phyloP scores from a whole-genome alignment of 345 rosid species.

The Salix brachista region DNA sequence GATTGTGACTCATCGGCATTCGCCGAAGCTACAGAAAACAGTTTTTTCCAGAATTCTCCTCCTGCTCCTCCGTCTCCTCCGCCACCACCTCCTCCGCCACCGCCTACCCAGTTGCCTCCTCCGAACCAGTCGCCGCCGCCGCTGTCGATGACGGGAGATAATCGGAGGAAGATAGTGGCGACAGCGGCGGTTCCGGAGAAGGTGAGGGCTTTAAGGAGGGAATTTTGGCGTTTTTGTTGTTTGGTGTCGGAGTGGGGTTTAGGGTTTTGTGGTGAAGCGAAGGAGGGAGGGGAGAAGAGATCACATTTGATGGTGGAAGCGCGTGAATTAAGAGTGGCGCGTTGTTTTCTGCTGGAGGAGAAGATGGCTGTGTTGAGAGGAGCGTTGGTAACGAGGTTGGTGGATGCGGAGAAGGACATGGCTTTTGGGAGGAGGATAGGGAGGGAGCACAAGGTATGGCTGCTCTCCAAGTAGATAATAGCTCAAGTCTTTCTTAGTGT shows the following conservation, averaged over 20 bases:
- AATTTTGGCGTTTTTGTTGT: slow-evolving; percentile 18
- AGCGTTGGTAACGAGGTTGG: slow-evolving; percentile 15
- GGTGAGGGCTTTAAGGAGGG: slow-evolving; percentile 41
- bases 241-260: background rate
- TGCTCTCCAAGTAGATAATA: background rate
- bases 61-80: slow-evolving; percentile 46
- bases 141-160: slow-evolving; percentile 31
- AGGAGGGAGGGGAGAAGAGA: slow-evolving; percentile 8
- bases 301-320: slow-evolving; percentile 19
- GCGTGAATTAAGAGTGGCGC: slow-evolving; percentile 11
- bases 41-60: slow-evolving; percentile 48
- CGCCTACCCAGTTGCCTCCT: slow-evolving; percentile 31
- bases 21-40: slow-evolving; percentile 52
- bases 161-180: slow-evolving; percentile 46
- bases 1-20: slow-evolving; percentile 70
- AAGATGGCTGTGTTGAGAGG: slow-evolving; percentile 7
- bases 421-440: background rate
- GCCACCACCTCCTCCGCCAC: slow-evolving; percentile 46
- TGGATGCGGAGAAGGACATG: slow-evolving; percentile 21
- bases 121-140: slow-evolving; percentile 36
- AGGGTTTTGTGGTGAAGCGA: slow-evolving; percentile 14
- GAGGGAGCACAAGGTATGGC: background rate
- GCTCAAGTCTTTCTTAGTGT: background rate
- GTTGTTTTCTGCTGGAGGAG: slow-evolving; percentile 13
- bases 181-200: slow-evolving; percentile 46